Evolutionary conservation across 176 grass and related monocot species (phyloP), one percentile per base, ranked within the genome.

Genomic region (Typha latifolia): DNA sequence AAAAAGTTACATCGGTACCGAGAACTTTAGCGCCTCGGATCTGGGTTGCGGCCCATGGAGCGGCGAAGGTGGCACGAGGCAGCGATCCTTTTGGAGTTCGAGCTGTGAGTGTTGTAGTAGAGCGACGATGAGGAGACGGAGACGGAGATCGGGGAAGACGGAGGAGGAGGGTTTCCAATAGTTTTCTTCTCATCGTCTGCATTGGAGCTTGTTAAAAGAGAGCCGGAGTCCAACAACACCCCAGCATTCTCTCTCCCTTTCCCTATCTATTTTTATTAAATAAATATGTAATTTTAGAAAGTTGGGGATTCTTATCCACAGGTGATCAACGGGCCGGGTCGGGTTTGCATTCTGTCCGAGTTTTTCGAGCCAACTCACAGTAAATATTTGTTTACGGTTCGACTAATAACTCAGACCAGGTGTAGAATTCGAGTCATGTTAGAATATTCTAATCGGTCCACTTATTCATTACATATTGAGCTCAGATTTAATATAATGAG

Each of bases 11-110:
- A 48, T 91, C 88, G 49, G 77, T 81, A 49, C 81, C 88, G 20
- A 91, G 88, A 64, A 87, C 78, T 82, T 91, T 91, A 22, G 65
- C 84, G 78, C 84, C 84, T 65, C 88, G 88, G 68, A 66, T 76
- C 67, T 87, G 84, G 24, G 73, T 78, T 51, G 78, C 84, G 51
- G 84, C 67, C 84, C 84, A 91, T 9, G 88, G 88, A 14, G 74
- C 65, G 12, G 72, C 61, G 37, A 91, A 78, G 51, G 78, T 72
- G 51, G 47, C 64, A 3, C 68, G 6, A 6, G 71, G 3, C 32
- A 65, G 83, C 22, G 49, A 19, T 16, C 66, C 37, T n/a, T 61
- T 32, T 20, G 64, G 12, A 14, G 62, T 13, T 51, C 69, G 16
- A 7, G 50, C 63, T 2, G 78, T 66, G 16, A 91, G 74, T 12